A percentile compares a stretch with the other conserved stretches of the same genome.
These are phyloP conservation scores for Aspergillus puulaauensis DNA, from an alignment of 2,329 filamentous ascomycete genomes.

Conservation along the genomic window DNA sequence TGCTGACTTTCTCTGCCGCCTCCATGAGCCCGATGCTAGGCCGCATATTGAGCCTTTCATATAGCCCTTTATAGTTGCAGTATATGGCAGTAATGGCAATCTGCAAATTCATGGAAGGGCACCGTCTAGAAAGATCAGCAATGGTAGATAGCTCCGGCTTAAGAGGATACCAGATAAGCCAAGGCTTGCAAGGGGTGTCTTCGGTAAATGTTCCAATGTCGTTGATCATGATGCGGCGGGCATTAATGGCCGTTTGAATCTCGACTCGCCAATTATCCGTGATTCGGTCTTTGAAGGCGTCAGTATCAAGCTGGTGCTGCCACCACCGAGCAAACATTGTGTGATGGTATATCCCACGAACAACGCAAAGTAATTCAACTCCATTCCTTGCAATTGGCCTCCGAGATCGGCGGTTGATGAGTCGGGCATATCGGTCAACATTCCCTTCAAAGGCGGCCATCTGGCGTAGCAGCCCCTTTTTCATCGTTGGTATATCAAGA, in stretches of 20 bases:
- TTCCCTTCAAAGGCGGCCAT: conserved; percentile 8
- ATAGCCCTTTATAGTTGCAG: not conserved
- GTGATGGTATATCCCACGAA: conserved; percentile 22
- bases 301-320: conserved; percentile 1
- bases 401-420: not conserved
- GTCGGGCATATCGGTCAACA: not conserved
- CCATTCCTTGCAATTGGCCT: too few relatives aligned
- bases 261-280: too few relatives aligned
- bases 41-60: too few relatives aligned
- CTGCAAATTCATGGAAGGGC: not conserved
- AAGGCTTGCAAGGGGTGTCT: conserved; percentile 9
- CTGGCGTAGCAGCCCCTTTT: conserved; percentile 2
- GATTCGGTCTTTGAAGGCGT: not conserved
- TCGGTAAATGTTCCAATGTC: conserved; percentile 16
- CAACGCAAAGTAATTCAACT: too few relatives aligned
- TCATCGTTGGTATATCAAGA: conserved; percentile 7
- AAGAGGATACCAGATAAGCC: conserved; percentile 17
- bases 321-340: conserved; percentile 24
- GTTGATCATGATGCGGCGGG: conserved; percentile 20
- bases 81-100: not conserved
- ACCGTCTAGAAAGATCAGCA: not conserved
- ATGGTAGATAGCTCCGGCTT: too few relatives aligned
- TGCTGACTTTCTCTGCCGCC: not conserved
- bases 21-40: too few relatives aligned
- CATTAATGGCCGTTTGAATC: conserved; percentile 9